Evolutionary conservation across 2,329 filamentous ascomycete species (phyloP), one percentile per base, ranked within the genome.

Genomic region (Epichloe bromicola): DNA sequence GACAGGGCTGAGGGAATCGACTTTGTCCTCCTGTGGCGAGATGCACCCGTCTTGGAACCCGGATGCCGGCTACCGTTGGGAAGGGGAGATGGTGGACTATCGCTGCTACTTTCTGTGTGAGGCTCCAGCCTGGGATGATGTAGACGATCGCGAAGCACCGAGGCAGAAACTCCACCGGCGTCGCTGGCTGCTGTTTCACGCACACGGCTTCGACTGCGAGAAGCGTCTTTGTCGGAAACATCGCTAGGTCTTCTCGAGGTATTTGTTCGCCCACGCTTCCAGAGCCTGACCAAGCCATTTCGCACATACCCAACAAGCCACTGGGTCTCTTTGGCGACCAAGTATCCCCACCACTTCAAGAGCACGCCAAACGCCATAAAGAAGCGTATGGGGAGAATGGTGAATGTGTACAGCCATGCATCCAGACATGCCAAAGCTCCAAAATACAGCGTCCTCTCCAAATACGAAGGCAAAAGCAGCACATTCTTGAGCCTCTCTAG

Each of bases 371-470:
- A 60, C 1, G 93, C 91, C 53, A 90, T 85, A 50, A 86, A 66
- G 59, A 98, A 97, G 2, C 93, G 80, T 53, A 98, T 76, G 0
- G 93, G 93, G 0, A 98, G 72, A 43, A 98, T 95, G 0, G 93
- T 98, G 60, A 98, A 94, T 1, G 88, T 94, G 68, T 96, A 93
- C 1, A 98, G 78, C 89, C 91, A 98, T 1, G 91, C 86, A 65
- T 98, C 93, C 5, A 98, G 74, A 67, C 93, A 98, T 6, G 91
- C 90, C 36, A 97, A 69, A 0, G 87, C 83, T 6, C 93, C 93
- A 67, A 98, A 97, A 53, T 83, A 81, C 5, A 98, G 76, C 0
- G 90, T 85, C 44, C 85, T 79, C 68, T 98, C 93, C 5, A 98
- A 74, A 54, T 85, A 86, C 0, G 81, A 78, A 0, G 91, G 89